Conservation (phyloP, 2,329 filamentous ascomycete genomes). For the Intubia oerlemansii region DNA sequence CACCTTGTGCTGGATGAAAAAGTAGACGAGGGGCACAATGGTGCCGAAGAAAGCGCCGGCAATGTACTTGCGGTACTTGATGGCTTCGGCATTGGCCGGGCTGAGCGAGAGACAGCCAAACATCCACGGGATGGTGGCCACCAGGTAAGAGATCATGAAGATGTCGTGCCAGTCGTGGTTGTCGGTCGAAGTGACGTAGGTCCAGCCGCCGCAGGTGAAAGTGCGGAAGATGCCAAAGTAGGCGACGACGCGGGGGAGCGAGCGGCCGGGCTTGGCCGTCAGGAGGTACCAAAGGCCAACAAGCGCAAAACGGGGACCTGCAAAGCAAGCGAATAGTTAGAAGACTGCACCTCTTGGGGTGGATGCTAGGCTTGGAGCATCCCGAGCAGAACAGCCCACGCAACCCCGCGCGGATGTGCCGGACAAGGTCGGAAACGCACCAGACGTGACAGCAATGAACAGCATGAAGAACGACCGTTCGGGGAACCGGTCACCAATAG, state of each 20-base stretch:
- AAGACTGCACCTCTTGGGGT: not conserved
- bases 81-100: conserved; percentile 58
- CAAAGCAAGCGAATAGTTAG: too few relatives aligned
- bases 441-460: conserved; percentile 90
- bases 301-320: conserved; percentile 75
- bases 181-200: conserved; percentile 94
- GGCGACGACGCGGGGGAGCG: conserved; percentile 63
- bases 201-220: conserved; percentile 91
- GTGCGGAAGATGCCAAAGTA: conserved; percentile 70
- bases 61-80: conserved; percentile 77
- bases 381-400: too few relatives aligned
- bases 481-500: conserved; percentile 91
- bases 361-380: conserved; percentile 1
- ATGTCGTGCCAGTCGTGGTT: conserved; percentile 98
- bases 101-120: conserved; percentile 74
- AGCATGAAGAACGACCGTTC: conserved; percentile 94
- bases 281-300: conserved; percentile 85
- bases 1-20: conserved; percentile 97
- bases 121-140: conserved; percentile 90
- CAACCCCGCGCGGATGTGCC: too few relatives aligned
- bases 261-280: conserved; percentile 52
- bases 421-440: too few relatives aligned
- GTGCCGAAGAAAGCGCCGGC: conserved; percentile 76
- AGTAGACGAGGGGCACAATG: conserved; percentile 78
- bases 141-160: conserved; percentile 96